Evolutionary conservation across 768 basidiomycete species (phyloP), one percentile per base, ranked within the genome.

Genomic region (Mycena pura): DNA sequence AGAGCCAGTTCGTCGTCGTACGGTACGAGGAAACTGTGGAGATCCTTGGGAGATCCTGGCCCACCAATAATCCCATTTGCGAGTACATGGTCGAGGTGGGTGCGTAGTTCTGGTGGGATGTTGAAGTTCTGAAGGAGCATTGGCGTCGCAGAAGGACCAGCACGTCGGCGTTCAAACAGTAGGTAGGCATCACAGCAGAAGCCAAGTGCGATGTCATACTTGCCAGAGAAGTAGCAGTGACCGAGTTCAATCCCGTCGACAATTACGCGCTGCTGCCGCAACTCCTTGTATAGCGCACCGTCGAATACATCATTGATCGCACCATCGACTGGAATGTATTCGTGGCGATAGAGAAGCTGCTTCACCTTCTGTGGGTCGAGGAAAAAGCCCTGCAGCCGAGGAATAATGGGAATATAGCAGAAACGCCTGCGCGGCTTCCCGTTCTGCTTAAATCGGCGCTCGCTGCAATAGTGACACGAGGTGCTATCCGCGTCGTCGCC

Each of bases 271-370:
- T 64, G 52, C 1, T 39, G 6, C 2, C 61, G 54, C 0, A 79
- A 70, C 0, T 44, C 7, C 11, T 57, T 50, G 57, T 82, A 84
- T 38, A 65, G 50, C 1, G 49, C 19, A 1, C 73, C 55, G 67
- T 82, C 78, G 51, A 78, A 76, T 15, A 79, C 60, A 63, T 82
- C 76, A n/a, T 24, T 64, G 48, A 75, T 69, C 6, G 53, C 39
- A 5, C 61, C 66, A 0, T 61, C 52, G 6, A 57, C 43, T 25
- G 43, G 46, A 11, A 41, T 3, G 43, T 62, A 70, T 6, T 63
- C 39, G n/a, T 60, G 45, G 2, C 62, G 65, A 55, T 71, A 72
- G 1, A 48, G 54, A 5, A 73, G 54, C 4, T 57, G 44, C 2
- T 67, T 11, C 8, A 61, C 49, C 39, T 54, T 56, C 11, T 50